Conservation (phyloP, 108 stramenopile species). For the Asterionellopsis glacialis region DNA sequence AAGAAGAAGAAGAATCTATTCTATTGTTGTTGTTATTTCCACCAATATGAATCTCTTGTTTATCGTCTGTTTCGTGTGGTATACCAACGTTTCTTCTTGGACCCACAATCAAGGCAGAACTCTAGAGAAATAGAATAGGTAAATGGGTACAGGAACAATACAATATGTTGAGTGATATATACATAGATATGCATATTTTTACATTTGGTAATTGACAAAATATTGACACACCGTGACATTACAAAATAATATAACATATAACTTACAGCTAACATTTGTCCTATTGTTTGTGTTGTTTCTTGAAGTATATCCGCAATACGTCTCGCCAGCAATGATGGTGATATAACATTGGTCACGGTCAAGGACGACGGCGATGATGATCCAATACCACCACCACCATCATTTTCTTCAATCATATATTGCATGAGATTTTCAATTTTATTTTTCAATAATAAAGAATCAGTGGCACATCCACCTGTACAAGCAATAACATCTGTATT, state of each 20-base stretch:
- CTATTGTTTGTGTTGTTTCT: conserved; percentile 50
- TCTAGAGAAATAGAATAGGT: conserved; percentile 15
- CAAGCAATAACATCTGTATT: conserved; percentile 19
- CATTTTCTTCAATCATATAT: conserved; percentile 24
- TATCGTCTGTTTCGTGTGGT: too few species aligned
- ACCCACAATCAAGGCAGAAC: conserved; percentile 52
- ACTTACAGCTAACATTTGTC: conserved; percentile 39
- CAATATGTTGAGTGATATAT: too few species aligned
- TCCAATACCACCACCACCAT: conserved; percentile 19
- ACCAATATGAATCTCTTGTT: too few species aligned
- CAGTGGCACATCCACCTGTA: conserved; percentile 55
- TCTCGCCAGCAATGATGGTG: conserved; percentile 33
- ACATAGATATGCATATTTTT: too few species aligned
- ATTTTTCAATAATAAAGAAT: conserved; percentile 40
- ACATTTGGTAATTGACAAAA: too few species aligned
- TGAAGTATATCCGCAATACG: conserved; percentile 68
- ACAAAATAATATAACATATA: neutral
- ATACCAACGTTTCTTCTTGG: too few species aligned
- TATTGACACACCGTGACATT: too few species aligned
- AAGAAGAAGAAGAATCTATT: too few species aligned
- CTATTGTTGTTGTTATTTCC: too few species aligned
- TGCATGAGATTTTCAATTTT: conserved; percentile 29
- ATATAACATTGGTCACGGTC: conserved; percentile 19
- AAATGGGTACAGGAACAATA: too few species aligned
- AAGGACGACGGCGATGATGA: conserved; percentile 1